phyloP scores from a whole-genome alignment of 768 basidiomycete genomes.

The Mycena vulgaris region DNA sequence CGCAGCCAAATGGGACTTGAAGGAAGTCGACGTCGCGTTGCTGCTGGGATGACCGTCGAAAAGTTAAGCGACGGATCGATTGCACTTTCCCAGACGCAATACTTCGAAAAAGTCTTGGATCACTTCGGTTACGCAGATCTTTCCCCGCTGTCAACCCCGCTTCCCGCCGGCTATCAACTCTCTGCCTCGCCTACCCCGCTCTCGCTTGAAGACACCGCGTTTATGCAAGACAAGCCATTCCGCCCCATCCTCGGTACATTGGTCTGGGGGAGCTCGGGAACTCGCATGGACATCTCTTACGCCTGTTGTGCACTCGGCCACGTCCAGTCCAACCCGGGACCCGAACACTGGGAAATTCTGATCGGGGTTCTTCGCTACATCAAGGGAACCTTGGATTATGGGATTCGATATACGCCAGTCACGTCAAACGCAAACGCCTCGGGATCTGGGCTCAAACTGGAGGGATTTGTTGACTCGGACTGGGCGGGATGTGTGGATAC shows the following conservation, averaged over 20 bases:
- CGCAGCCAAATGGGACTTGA: constrained; percentile 10
- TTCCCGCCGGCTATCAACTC: constrained; percentile 12
- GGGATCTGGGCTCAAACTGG: neutral
- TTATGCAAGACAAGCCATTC: constrained; percentile 39
- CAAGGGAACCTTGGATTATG: constrained; percentile 43
- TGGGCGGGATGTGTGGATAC: constrained; percentile 45
- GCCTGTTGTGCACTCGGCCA: constrained; percentile 9
- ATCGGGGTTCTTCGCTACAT: constrained; percentile 44
- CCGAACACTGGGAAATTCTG: constrained; percentile 46
- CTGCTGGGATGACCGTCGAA: constrained; percentile 19
- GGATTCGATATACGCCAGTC: constrained; percentile 35
- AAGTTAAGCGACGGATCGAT: constrained; percentile 16
- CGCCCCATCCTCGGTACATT: constrained; percentile 32
- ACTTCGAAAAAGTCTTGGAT: constrained; percentile 17
- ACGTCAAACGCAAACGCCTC: neutral
- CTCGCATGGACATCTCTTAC: constrained; percentile 35
- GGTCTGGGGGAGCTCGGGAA: constrained; percentile 35
- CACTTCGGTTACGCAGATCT: constrained; percentile 12
- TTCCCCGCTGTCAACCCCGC: too few species aligned
- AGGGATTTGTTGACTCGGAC: constrained; percentile 49
- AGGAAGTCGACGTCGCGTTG: constrained; percentile 6
- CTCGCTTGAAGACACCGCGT: constrained; percentile 13
- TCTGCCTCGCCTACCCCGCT: constrained; percentile 1
- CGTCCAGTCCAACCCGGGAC: constrained; percentile 39
- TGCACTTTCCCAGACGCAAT: constrained; percentile 7